Evolutionary conservation across 805 yeast species (phyloP).

Genomic region (Yueomyces sp.): DNA sequence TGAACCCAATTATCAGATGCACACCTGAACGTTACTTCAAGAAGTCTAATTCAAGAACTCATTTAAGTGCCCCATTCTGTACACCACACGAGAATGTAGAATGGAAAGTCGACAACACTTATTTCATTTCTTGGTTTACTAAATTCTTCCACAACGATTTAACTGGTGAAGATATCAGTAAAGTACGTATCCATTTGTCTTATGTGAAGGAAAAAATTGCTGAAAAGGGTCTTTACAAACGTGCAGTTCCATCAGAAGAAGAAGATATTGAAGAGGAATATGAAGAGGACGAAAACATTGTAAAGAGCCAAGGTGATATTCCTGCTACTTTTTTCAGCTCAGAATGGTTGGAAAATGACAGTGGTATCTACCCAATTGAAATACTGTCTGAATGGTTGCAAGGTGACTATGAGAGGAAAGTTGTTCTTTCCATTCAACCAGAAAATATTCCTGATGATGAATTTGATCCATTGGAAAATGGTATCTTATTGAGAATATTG

Average conservation of each 20-base stretch:
- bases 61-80: conserved; percentile 65
- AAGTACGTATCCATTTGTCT: conserved; percentile 55
- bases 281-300: not conserved
- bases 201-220: conserved; percentile 42
- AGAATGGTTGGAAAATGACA: conserved; percentile 54
- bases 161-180: conserved; percentile 33
- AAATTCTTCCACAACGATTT: conserved; percentile 33
- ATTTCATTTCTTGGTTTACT: conserved; percentile 75
- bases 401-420: conserved; percentile 38
- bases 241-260: not conserved
- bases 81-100: conserved; percentile 53
- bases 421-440: conserved; percentile 64
- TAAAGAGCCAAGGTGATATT: conserved; percentile 23
- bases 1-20: conserved; percentile 76
- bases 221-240: conserved; percentile 40
- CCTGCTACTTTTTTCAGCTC: conserved; percentile 44
- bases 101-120: conserved; percentile 46
- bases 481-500: conserved; percentile 34
- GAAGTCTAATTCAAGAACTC: conserved; percentile 45
- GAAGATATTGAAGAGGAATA: not conserved
- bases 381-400: conserved; percentile 53
- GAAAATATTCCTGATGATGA: conserved; percentile 52
- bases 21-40: conserved; percentile 62
- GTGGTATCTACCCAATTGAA: conserved; percentile 54
- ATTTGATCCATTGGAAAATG: conserved; percentile 39